A percentile compares a stretch with the other conserved stretches of the same genome.
Evolutionary conservation across 2,329 filamentous ascomycete species (phyloP).

Genomic region (Trematosphaeria pertusa): DNA sequence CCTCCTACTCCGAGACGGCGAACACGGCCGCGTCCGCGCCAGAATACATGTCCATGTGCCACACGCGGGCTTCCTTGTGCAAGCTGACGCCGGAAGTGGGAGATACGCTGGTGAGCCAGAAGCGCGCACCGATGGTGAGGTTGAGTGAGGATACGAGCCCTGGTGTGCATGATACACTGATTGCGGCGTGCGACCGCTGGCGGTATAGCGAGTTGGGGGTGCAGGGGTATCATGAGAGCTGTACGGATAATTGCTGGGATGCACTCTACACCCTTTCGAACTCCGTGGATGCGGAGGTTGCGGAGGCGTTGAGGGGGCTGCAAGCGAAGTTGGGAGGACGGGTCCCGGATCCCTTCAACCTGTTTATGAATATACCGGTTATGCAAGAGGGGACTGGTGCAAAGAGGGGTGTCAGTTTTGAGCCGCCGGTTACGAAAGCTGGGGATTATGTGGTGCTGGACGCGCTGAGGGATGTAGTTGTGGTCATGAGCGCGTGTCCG

Average conservation of each 20-base stretch:
- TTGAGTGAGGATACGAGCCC: conserved; percentile 43
- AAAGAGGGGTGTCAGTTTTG: conserved; percentile 46
- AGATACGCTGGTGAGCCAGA: conserved; percentile 42
- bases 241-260: conserved; percentile 47
- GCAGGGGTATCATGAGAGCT: conserved; percentile 41
- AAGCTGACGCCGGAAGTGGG: conserved; percentile 39
- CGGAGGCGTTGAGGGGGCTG: conserved; percentile 27
- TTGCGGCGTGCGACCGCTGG: conserved; percentile 47
- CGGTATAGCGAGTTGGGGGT: conserved; percentile 43
- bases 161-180: conserved; percentile 44
- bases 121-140: conserved; percentile 41
- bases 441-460: conserved; percentile 54
- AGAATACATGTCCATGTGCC: conserved; percentile 47
- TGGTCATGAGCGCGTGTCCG: conserved; percentile 57
- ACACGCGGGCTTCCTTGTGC: conserved; percentile 37
- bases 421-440: conserved; percentile 47
- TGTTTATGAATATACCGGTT: conserved; percentile 56
- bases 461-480: conserved; percentile 54
- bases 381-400: conserved; percentile 47
- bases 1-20: conserved; percentile 28
- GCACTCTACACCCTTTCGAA: conserved; percentile 29
- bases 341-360: conserved; percentile 44
- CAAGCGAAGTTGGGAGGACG: conserved; percentile 31
- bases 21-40: conserved; percentile 36
- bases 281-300: conserved; percentile 17